A percentile compares a stretch with the other conserved stretches of the same genome.
These are phyloP conservation scores for Colletotrichum abscissum DNA, from an alignment of 2,329 filamentous ascomycete genomes.

Conservation along the genomic window DNA sequence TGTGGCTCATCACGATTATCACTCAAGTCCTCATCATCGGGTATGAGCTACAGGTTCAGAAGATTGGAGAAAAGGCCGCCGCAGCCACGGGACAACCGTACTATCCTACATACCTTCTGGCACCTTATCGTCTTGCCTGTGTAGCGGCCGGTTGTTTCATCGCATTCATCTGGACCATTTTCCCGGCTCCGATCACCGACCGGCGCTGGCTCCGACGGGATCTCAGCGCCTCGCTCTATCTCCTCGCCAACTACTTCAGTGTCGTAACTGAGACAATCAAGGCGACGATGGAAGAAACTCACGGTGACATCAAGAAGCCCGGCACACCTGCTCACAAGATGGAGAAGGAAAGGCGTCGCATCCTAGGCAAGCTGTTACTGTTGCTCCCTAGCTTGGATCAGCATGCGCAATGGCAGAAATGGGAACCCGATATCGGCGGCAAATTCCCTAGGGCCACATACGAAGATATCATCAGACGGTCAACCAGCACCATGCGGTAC, in stretches of 20 bases:
- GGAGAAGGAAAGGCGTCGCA: slow-evolving; percentile 57
- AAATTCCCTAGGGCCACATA: slow-evolving; percentile 36
- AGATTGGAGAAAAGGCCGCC: slow-evolving; percentile 68
- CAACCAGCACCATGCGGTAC: too few species aligned
- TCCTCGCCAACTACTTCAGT: slow-evolving; percentile 80
- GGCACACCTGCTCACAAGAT: slow-evolving; percentile 36
- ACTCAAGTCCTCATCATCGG: slow-evolving; percentile 70
- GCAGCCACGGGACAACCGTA: slow-evolving; percentile 73
- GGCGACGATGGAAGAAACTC: slow-evolving; percentile 31
- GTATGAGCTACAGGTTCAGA: slow-evolving; percentile 73
- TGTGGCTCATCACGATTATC: slow-evolving; percentile 70
- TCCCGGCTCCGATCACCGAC: slow-evolving; percentile 79
- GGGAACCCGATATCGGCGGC: slow-evolving; percentile 78
- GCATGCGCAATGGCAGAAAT: slow-evolving; percentile 74
- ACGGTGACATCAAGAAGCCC: slow-evolving; percentile 10
- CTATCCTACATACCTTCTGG: slow-evolving; percentile 77
- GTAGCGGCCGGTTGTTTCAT: slow-evolving; percentile 75
- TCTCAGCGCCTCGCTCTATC: slow-evolving; percentile 75
- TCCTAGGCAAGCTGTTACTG: slow-evolving; percentile 76
- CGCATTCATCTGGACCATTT: slow-evolving; percentile 83
- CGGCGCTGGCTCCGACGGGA: slow-evolving; percentile 76
- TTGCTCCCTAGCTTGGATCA: slow-evolving; percentile 71
- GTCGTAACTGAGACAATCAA: slow-evolving; percentile 76
- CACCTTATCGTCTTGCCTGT: slow-evolving; percentile 76
- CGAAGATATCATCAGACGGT: too few species aligned